Base-by-base conservation (phyloP, 257 asterid genomes). In the Schizonepeta tenuifolia region DNA sequence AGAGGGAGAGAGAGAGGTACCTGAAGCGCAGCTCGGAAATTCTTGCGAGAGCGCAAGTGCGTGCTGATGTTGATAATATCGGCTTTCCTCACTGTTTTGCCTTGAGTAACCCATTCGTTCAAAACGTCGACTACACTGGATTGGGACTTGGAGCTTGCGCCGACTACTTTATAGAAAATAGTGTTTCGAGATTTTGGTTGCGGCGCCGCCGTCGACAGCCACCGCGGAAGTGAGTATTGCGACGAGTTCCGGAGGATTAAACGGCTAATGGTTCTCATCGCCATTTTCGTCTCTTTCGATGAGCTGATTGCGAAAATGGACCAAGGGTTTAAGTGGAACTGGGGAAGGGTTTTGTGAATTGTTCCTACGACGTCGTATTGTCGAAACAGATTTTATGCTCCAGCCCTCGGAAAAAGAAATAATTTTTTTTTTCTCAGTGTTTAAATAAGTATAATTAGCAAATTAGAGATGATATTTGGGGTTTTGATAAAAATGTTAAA, bases 41-140 rank as follows among this genome's bases (percentile, higher is more conserved):
- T 77, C 28, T 80, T 74, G 75, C 69, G 80, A 46, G 26, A 53
- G 43, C 97, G 89, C 53, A 85, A 79, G 72, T 62, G 70, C 18
- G 49, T 75, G 75, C 77, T 77, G 75, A 84, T 80, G 68, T 35
- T 57, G 31, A 77, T 7, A 36, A 85, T 40, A 38, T 81, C 83
- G 13, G 24, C 47, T 53, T 76, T 76, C 62, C 60, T 72, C 43
- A 81, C 22, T 4, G 43, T 49, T 3, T 71, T 83, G 0, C 84
- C 86, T 41, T 71, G 46, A 33, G 35, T 69, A 63, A 67, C 77
- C 88, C 87, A 81, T 54, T 86, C 79, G 46, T 78, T 73, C 18
- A 91, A 83, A 67, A 67, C 43, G 50, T 74, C 80, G 9, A 73
- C 44, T 2, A 84, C 12, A 66, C 65, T 70, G 44, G 80, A 44